A percentile compares a stretch with the other conserved stretches of the same genome.
Evolutionary conservation across 768 basidiomycete genomes (phyloP).

Genomic region (Tricholomella constricta): DNA sequence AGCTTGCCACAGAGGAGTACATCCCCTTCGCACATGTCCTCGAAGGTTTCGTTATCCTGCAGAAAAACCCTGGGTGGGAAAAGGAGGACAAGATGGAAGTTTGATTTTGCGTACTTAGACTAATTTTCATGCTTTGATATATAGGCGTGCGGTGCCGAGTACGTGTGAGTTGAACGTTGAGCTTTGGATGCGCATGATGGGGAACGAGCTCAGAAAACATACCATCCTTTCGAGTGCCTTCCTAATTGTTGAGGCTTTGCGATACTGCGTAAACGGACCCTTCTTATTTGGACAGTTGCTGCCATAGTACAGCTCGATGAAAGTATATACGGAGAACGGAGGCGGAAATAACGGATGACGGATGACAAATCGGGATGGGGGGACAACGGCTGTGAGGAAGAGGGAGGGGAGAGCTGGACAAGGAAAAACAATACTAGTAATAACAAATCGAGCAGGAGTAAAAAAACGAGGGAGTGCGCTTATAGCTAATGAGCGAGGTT

Average conservation of each 20-base stretch:
- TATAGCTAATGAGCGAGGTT: slow-evolving; percentile 5
- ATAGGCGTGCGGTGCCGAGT: background rate
- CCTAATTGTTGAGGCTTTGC: no score
- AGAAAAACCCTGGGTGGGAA: slow-evolving; percentile 91
- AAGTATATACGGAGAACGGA: slow-evolving; percentile 5
- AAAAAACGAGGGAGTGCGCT: background rate
- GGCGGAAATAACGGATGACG: background rate
- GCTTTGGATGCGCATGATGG: no score
- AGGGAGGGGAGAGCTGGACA: background rate
- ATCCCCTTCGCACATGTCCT: slow-evolving; percentile 89
- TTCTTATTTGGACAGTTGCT: background rate
- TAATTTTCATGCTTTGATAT: slow-evolving; percentile 3
- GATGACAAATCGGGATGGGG: background rate
- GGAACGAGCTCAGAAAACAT: no score
- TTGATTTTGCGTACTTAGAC: slow-evolving; percentile 34
- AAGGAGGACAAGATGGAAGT: slow-evolving; percentile 84
- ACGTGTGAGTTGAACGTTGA: no score
- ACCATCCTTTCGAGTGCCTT: no score
- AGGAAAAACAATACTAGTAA: slow-evolving; percentile 8
- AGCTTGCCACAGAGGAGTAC: slow-evolving; percentile 96
- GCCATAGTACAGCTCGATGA: slow-evolving; percentile 7
- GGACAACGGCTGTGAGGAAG: background rate
- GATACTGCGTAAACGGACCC: no score
- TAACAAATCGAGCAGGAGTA: slow-evolving; percentile 21
- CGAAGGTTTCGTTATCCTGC: slow-evolving; percentile 90